These are phyloP conservation scores for Acanthamoeba lenticulata DNA, from an alignment of 208 protist species.

Conservation along the genomic window DNA sequence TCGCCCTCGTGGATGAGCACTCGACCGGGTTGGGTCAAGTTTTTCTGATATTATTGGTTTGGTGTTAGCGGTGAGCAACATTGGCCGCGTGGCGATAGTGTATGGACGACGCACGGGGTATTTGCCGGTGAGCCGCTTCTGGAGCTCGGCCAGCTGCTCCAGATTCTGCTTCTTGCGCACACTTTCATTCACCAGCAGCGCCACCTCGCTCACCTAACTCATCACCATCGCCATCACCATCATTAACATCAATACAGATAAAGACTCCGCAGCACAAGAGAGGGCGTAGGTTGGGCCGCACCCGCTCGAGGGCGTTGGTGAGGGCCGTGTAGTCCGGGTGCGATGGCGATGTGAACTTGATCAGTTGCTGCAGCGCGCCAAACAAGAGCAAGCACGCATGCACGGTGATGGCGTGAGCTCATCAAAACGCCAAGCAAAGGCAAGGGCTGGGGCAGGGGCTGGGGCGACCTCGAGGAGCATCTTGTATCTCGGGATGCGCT, in stretches of 20 bases:
- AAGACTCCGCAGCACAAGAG: no score
- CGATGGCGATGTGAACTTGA: conserved; percentile 31
- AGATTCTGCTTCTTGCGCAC: conserved; percentile 63
- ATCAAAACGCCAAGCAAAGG: not conserved
- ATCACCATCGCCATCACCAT: not conserved
- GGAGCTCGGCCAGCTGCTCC: conserved; percentile 35
- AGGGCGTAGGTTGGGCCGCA: not conserved
- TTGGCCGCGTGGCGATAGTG: not conserved
- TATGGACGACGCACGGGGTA: not conserved
- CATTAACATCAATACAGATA: no score
- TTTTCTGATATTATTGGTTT: not conserved
- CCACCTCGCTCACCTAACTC: conserved; percentile 33
- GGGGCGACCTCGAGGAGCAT: conserved; percentile 58
- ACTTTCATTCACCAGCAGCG: conserved; percentile 53
- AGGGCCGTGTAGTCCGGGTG: conserved; percentile 44
- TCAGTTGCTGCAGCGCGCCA: conserved; percentile 22
- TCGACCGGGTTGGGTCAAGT: not conserved
- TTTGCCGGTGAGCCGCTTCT: conserved; percentile 61
- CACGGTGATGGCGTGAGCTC: no score
- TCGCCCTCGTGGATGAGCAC: conserved; percentile 60
- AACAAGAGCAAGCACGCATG: not conserved
- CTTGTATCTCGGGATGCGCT: conserved; percentile 62
- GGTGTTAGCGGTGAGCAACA: not conserved
- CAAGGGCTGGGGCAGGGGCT: not conserved
- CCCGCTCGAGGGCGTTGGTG: conserved; percentile 11